phyloP scores from a whole-genome alignment of 1,139 yeast species.

The Taphrina pruni region DNA sequence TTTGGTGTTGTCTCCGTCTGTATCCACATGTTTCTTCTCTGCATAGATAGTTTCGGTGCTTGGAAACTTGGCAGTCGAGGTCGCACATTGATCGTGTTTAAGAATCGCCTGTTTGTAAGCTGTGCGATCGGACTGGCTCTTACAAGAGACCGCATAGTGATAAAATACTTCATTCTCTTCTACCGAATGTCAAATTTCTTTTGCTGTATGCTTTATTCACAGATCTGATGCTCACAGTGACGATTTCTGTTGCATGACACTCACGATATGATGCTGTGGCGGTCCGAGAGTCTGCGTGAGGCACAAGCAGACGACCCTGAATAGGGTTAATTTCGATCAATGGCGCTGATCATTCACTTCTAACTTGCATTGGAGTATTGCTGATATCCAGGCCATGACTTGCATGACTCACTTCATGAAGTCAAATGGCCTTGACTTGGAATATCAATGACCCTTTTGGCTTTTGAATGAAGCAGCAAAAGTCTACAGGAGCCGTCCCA shows the following conservation, averaged over 20 bases:
- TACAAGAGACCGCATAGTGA: background rate
- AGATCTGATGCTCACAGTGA: no score
- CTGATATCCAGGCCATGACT: background rate
- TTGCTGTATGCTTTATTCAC: no score
- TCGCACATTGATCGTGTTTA: constrained; percentile 1
- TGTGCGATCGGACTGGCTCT: background rate
- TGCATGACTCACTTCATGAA: no score
- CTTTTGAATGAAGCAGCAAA: no score
- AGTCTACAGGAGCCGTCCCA: no score
- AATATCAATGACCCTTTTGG: no score
- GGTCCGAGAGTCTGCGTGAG: background rate
- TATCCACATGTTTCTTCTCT: constrained; percentile 51
- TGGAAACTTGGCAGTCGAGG: constrained; percentile 1
- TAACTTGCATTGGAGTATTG: background rate
- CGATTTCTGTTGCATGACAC: background rate
- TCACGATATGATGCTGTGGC: constrained; percentile 4
- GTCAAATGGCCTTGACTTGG: no score
- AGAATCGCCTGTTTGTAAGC: background rate
- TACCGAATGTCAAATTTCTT: no score
- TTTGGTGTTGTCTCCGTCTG: constrained; percentile 84
- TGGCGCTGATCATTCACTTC: no score
- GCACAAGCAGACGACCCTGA: background rate
- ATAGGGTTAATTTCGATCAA: background rate
- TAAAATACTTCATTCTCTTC: background rate
- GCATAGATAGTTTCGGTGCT: background rate